phyloP scores from a whole-genome alignment of 352 stramenopile genomes.

The Globisporangium camurandrum region DNA sequence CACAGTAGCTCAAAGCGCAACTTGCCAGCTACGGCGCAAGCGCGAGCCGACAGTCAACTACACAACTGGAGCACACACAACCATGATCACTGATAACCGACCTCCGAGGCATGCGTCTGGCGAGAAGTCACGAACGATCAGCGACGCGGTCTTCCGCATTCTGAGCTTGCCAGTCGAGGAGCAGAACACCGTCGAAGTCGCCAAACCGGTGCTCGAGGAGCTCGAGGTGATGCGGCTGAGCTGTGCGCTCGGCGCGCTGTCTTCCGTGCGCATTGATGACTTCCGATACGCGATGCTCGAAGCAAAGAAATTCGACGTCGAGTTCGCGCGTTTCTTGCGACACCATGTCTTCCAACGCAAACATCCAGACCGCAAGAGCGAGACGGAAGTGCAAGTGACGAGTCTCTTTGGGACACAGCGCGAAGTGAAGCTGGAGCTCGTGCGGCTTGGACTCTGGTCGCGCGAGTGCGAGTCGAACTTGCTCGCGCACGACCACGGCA shows the following conservation, averaged over 20 bases:
- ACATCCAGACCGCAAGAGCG: neutral
- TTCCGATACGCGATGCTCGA: constrained; percentile 45
- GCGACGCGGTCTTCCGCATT: constrained; percentile 38
- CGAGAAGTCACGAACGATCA: neutral
- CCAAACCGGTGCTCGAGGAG: constrained; percentile 61
- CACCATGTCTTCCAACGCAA: constrained; percentile 30
- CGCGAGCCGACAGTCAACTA: too few species aligned
- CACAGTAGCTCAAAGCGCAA: constrained; percentile 14
- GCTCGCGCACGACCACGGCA: constrained; percentile 28
- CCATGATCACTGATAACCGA: too few species aligned
- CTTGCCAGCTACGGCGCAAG: neutral
- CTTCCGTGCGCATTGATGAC: constrained; percentile 30
- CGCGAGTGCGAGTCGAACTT: constrained; percentile 26
- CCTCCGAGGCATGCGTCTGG: neutral
- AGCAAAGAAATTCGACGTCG: constrained; percentile 48
- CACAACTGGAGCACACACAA: neutral
- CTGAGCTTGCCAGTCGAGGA: constrained; percentile 34
- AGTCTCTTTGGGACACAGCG: constrained; percentile 53
- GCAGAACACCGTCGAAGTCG: constrained; percentile 55
- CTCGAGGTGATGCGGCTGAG: constrained; percentile 58
- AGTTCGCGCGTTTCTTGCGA: constrained; percentile 49
- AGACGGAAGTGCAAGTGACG: constrained; percentile 22
- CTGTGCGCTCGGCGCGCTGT: constrained; percentile 36
- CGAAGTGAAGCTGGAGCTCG: constrained; percentile 34
- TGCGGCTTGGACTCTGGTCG: constrained; percentile 27